phyloP scores from a whole-genome alignment of 306 rosid genomes.

The Quercus ilex region DNA sequence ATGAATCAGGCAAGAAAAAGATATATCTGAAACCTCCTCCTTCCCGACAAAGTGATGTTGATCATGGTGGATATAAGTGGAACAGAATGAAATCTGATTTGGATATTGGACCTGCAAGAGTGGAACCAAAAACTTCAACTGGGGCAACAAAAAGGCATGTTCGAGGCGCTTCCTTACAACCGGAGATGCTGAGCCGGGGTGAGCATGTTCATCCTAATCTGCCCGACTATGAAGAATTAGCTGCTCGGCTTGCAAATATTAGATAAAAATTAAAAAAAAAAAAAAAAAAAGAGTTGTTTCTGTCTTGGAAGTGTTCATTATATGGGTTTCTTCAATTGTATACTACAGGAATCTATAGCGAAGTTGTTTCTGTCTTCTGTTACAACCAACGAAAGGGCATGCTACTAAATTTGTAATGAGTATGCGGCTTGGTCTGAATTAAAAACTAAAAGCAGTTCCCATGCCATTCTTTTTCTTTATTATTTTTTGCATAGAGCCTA shows the following conservation, averaged over 20 bases:
- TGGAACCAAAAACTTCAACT: slow-evolving; percentile 11
- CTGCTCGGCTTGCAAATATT: slow-evolving; percentile 50
- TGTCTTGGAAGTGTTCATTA: neutral
- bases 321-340: neutral
- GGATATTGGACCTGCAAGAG: slow-evolving; percentile 18
- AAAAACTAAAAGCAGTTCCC: neutral
- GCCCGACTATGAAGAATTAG: slow-evolving; percentile 74
- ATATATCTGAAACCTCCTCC: slow-evolving; percentile 1
- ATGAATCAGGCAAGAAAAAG: slow-evolving; percentile 17
- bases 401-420: neutral
- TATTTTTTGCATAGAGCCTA: neutral
- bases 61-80: slow-evolving; percentile 8
- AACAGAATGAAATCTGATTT: slow-evolving; percentile 8
- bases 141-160: slow-evolving; percentile 19
- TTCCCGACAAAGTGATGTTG: slow-evolving; percentile 5
- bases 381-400: neutral
- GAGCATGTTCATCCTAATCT: slow-evolving; percentile 56
- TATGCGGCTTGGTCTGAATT: neutral
- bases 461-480: neutral
- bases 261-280: neutral
- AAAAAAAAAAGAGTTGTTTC: too few relatives aligned
- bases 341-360: neutral
- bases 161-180: slow-evolving; percentile 29
- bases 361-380: neutral
- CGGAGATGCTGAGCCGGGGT: slow-evolving; percentile 24